Percentiles rank a stretch among this genome's conserved stretches.
Conservation (phyloP, 2,329 filamentous ascomycete species). For the Rhynchosporium secalis region DNA sequence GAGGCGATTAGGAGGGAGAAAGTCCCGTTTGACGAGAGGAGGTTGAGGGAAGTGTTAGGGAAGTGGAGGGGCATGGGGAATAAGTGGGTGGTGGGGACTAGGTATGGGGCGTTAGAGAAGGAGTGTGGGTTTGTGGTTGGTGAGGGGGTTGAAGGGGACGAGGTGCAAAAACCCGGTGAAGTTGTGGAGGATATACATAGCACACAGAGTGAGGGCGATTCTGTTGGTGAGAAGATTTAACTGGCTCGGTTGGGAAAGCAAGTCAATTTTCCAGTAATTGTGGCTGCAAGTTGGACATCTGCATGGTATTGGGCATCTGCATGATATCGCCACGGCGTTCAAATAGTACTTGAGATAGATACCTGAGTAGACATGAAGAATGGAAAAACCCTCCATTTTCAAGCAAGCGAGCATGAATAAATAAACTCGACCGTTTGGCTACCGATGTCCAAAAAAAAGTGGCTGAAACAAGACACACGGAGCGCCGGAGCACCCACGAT, state of each 20-base stretch:
- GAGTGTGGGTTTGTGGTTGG: constrained; percentile 7
- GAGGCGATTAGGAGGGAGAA: constrained; percentile 53
- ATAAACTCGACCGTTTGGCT: too few relatives aligned
- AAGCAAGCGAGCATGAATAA: too few relatives aligned
- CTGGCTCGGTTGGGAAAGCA: not conserved
- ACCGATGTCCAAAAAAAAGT: too few relatives aligned
- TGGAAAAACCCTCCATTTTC: too few relatives aligned
- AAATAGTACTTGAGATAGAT: too few relatives aligned
- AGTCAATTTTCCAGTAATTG: not conserved
- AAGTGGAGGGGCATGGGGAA: constrained; percentile 1
- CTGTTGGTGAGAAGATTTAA: not conserved
- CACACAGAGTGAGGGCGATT: too few relatives aligned
- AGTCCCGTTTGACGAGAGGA: constrained; percentile 50
- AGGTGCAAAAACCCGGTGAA: not conserved
- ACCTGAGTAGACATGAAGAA: too few relatives aligned
- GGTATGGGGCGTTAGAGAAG: constrained; percentile 11
- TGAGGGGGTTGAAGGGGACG: not conserved
- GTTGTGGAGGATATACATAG: too few relatives aligned
- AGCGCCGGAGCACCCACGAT: too few relatives aligned
- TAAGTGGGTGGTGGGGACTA: not conserved
- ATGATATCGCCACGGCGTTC: not conserved
- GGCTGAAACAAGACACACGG: too few relatives aligned
- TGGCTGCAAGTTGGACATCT: not conserved
- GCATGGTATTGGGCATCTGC: not conserved
- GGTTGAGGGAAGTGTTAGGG: constrained; percentile 48